Evolutionary conservation across 2,329 filamentous ascomycete genomes (phyloP).

Genomic region (Plenodomus biglobosus): DNA sequence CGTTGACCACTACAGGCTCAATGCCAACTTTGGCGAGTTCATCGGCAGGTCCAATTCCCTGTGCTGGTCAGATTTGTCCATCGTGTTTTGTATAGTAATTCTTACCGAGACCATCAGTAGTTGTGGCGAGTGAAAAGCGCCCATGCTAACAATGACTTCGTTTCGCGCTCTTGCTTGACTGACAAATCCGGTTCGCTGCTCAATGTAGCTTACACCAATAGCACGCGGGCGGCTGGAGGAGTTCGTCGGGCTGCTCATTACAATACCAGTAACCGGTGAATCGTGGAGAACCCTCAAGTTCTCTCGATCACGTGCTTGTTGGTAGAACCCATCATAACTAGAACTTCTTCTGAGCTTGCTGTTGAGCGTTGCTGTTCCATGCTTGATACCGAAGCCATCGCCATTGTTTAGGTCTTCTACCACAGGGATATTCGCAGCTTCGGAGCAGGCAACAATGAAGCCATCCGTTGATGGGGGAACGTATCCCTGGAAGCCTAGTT

Average conservation of each 20-base stretch:
- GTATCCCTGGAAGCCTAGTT: conserved; percentile 36
- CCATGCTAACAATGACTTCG: conserved; percentile 36
- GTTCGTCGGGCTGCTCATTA: conserved; percentile 13
- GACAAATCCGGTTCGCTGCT: conserved; percentile 26
- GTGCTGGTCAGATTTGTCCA: conserved; percentile 10
- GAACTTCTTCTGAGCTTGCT: conserved; percentile 23
- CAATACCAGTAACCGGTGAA: conserved; percentile 31
- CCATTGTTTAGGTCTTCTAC: conserved; percentile 39
- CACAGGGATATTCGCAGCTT: conserved; percentile 35
- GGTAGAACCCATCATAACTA: conserved; percentile 37
- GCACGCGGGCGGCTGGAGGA: conserved; percentile 19
- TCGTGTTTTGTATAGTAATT: conserved; percentile 21
- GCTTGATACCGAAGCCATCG: conserved; percentile 35
- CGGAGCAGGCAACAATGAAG: conserved; percentile 32
- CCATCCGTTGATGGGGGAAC: conserved; percentile 31
- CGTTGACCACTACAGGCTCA: conserved; percentile 28
- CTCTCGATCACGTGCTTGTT: conserved; percentile 28
- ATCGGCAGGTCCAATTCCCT: conserved; percentile 39
- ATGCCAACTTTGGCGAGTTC: conserved; percentile 28
- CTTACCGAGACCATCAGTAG: conserved; percentile 42
- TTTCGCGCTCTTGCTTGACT: conserved; percentile 32
- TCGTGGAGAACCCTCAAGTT: conserved; percentile 34
- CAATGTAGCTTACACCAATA: conserved; percentile 30
- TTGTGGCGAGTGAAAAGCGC: conserved; percentile 43
- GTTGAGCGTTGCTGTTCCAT: conserved; percentile 32